Conservation (phyloP, 371 early-diverging fungal species). For the Edhazardia aedis region DNA sequence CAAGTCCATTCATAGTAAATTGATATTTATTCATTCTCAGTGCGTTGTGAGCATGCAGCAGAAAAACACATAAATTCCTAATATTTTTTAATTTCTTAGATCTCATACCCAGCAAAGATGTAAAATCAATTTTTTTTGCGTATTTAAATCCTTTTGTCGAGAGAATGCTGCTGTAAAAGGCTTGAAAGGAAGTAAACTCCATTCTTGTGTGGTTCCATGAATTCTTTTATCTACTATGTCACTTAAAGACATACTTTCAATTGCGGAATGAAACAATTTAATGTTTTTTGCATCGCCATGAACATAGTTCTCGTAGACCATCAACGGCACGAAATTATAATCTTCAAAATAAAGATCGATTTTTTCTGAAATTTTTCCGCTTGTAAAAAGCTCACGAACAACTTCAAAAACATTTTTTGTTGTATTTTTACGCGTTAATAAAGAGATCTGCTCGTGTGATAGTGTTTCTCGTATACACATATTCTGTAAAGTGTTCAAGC, state of each 20-base stretch:
- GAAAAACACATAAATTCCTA: conserved; percentile 57
- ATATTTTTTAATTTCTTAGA: conserved; percentile 56
- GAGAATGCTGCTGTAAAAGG: conserved; percentile 60
- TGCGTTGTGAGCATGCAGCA: conserved; percentile 56
- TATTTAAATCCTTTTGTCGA: conserved; percentile 51
- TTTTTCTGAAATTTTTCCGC: conserved; percentile 52
- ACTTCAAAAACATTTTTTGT: conserved; percentile 62
- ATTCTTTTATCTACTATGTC: conserved; percentile 62
- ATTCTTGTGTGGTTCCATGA: conserved; percentile 57
- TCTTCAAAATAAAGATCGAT: conserved; percentile 78
- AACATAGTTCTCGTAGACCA: conserved; percentile 57
- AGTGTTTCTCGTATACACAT: conserved; percentile 53
- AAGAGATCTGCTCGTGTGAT: conserved; percentile 58
- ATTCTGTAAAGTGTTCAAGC: conserved; percentile 71
- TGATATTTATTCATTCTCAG: conserved; percentile 47
- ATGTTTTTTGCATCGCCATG: conserved; percentile 13
- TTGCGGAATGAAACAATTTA: conserved; percentile 48
- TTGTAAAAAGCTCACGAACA: conserved; percentile 51
- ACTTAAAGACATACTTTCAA: conserved; percentile 64
- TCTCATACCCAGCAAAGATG: conserved; percentile 70
- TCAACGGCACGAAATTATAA: conserved; percentile 60
- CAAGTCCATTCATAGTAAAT: conserved; percentile 18
- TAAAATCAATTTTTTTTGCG: conserved; percentile 20
- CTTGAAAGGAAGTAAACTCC: conserved; percentile 74
- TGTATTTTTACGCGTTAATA: conserved; percentile 56